Percentiles rank a stretch among this genome's conserved stretches.
These are phyloP conservation scores for Bryoerythrophyllum caledonicum DNA, from an alignment of 225 moss, liverwort and hornwort species.

Conservation along the genomic window DNA sequence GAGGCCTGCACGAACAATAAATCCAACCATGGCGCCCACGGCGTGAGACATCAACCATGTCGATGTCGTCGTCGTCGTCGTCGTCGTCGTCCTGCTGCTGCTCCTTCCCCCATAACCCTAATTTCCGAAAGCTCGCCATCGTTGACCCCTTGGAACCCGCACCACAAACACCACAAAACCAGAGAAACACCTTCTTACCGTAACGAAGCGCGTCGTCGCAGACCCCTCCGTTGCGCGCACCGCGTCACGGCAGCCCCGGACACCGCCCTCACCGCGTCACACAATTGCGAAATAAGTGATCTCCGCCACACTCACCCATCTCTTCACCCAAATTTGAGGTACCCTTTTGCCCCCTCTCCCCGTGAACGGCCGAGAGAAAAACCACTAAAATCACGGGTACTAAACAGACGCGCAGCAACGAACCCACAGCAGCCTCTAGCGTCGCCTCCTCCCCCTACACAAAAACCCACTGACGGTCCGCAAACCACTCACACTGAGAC, in stretches of 20 bases:
- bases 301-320: constrained; percentile 31
- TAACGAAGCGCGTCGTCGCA: constrained; percentile 17
- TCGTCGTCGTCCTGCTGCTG: neutral
- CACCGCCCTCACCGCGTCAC: constrained; percentile 11
- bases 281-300: constrained; percentile 37
- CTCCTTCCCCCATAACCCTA: constrained; percentile 59
- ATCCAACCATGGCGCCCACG: constrained; percentile 11
- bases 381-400: constrained; percentile 64
- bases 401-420: constrained; percentile 25
- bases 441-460: neutral
- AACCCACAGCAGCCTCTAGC: neutral
- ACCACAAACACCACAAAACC: neutral
- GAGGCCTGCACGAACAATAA: neutral
- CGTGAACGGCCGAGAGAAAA: constrained; percentile 37
- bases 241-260: too few species aligned
- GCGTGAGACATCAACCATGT: neutral
- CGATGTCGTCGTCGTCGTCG: neutral
- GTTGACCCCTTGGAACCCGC: constrained; percentile 22
- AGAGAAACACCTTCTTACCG: constrained; percentile 21
- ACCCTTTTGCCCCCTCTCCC: constrained; percentile 26
- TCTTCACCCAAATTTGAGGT: too few species aligned
- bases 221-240: too few species aligned
- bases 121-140: constrained; percentile 22
- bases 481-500: too few species aligned
- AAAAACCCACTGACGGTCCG: neutral